Percentiles rank a stretch among this genome's conserved stretches.
Conservation (phyloP, 192 early-diverging fungal genomes). For the Umbelopsis isabellina region DNA sequence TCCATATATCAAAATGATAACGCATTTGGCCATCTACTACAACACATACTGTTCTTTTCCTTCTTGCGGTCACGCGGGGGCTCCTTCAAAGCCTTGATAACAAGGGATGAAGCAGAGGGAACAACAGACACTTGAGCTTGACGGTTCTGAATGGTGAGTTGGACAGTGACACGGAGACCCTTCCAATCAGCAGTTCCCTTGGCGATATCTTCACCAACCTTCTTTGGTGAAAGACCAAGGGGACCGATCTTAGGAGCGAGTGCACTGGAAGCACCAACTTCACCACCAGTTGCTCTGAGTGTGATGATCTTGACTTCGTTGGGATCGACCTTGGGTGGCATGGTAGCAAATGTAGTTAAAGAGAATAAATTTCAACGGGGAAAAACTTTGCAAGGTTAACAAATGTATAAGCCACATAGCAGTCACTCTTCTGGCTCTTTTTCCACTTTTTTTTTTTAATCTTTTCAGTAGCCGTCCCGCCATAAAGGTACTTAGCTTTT, state of each 20-base stretch:
- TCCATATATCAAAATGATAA: too few relatives aligned
- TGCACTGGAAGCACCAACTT: conserved; percentile 56
- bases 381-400: neutral
- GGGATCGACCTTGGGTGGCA: conserved; percentile 90
- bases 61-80: conserved; percentile 97
- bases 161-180: conserved; percentile 97
- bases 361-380: neutral
- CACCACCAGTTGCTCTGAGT: conserved; percentile 97
- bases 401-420: conserved; percentile 4
- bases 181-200: conserved; percentile 99
- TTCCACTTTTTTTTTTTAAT: conserved; percentile 14
- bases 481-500: conserved; percentile 3
- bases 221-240: conserved; percentile 99
- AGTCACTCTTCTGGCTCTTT: neutral
- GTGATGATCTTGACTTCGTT: conserved; percentile 81
- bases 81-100: conserved; percentile 98
- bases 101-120: conserved; percentile 93
- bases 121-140: conserved; percentile 97
- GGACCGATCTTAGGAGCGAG: conserved; percentile 99
- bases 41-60: conserved; percentile 91
- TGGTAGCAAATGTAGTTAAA: conserved; percentile 6
- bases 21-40: neutral
- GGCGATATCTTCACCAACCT: conserved; percentile 99
- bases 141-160: conserved; percentile 99
- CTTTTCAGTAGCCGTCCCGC: neutral